Conservation (phyloP, 1,284 basidiomycete species). For the Boletellus dicymbophilus region DNA sequence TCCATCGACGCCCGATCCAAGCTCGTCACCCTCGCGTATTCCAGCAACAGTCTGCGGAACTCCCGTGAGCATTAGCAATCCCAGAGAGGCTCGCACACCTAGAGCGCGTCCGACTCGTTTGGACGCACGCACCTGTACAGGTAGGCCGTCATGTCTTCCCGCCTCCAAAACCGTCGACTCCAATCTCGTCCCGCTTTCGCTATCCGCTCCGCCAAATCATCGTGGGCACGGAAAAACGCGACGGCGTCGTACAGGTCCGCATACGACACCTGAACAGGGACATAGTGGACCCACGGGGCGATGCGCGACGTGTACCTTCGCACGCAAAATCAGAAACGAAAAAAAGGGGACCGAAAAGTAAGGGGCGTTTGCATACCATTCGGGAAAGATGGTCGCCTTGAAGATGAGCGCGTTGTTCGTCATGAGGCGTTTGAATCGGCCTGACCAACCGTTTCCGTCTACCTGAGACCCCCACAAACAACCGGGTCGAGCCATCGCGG, state of each 20-base stretch:
- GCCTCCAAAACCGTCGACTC: constrained; percentile 63
- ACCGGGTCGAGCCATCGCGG: background rate
- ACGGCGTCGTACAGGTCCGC: constrained; percentile 57
- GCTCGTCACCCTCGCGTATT: constrained; percentile 27
- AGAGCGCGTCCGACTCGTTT: too few relatives aligned
- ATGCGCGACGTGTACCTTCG: constrained; percentile 46
- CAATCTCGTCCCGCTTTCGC: constrained; percentile 57
- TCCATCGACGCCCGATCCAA: constrained; percentile 25
- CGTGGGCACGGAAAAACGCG: constrained; percentile 61
- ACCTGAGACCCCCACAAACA: constrained; percentile 37
- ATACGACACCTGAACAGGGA: constrained; percentile 58
- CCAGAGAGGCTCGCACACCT: too few relatives aligned
- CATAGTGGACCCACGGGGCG: constrained; percentile 60
- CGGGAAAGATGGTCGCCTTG: constrained; percentile 65
- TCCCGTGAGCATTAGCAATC: too few relatives aligned
- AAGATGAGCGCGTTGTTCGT: constrained; percentile 63
- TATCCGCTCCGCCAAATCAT: constrained; percentile 56
- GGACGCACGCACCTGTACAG: constrained; percentile 52
- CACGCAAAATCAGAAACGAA: too few relatives aligned
- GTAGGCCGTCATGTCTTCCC: constrained; percentile 66
- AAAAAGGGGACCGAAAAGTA: too few relatives aligned
- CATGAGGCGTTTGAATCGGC: constrained; percentile 67
- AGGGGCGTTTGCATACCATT: constrained; percentile 50
- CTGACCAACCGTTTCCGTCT: constrained; percentile 73
- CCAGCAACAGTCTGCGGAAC: constrained; percentile 39